These are phyloP conservation scores for Pyrus bretschneideri DNA, from an alignment of 306 rosid species.

Conservation along the genomic window DNA sequence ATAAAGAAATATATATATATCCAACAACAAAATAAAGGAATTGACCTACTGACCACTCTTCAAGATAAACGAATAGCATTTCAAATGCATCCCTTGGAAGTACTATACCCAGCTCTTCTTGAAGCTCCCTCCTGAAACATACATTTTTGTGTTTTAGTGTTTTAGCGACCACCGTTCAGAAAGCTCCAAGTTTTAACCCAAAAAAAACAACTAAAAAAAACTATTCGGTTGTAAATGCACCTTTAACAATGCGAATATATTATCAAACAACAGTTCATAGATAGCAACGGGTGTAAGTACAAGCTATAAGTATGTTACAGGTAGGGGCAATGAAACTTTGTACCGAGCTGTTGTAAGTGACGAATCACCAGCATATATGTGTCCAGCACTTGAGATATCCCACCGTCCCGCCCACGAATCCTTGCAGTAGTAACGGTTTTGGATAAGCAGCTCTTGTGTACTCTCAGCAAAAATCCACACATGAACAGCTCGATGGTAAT, in stretches of 20 bases:
- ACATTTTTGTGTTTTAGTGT: background rate
- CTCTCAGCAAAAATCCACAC: constrained; percentile 81
- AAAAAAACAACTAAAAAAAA: background rate
- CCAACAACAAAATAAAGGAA: background rate
- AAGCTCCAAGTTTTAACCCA: background rate
- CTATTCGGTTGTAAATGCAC: background rate
- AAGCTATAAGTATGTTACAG: background rate
- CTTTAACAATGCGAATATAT: background rate
- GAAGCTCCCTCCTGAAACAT: constrained; percentile 74
- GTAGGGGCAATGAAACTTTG: constrained; percentile 1
- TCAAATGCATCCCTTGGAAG: constrained; percentile 89
- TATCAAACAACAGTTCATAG: background rate
- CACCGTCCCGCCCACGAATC: constrained; percentile 83
- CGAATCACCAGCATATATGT: constrained; percentile 74
- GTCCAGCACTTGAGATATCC: constrained; percentile 97
- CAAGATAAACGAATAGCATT: constrained; percentile 61
- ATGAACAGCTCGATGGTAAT: constrained; percentile 93
- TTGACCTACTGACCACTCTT: constrained; percentile 60
- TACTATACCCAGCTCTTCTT: constrained; percentile 78
- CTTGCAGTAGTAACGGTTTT: constrained; percentile 70
- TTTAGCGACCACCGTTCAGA: background rate
- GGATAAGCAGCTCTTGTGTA: constrained; percentile 72
- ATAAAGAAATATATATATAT: too few relatives aligned
- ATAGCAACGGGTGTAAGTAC: background rate
- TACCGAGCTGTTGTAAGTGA: constrained; percentile 77